Evolutionary conservation across 768 basidiomycete genomes (phyloP), one percentile per base, ranked within the genome.

Genomic region (Dictyophora rubrovolvata): DNA sequence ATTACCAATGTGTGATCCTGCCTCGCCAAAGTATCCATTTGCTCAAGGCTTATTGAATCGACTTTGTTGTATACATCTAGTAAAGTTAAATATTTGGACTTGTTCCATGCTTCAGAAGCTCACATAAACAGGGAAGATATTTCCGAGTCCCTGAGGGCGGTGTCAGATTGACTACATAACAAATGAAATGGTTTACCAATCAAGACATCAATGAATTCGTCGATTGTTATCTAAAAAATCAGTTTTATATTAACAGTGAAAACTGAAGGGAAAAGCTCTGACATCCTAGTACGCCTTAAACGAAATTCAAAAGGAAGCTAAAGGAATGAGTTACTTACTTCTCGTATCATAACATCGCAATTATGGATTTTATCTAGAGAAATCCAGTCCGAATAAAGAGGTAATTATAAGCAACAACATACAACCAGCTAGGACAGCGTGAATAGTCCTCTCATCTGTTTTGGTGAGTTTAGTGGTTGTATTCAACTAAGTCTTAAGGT

Each of bases 131-230:
- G 17, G 91, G 92, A 1, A 96, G 80, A 66, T 98, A 98, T 78
- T 97, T 97, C 65, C 95, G 81, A 7, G 88, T 94, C 20, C 89
- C 89, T 89, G 63, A 42, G 10, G 42, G 22, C 12, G 14, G 20
- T 14, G 53, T 17, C 34, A 56, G 21, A 33, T 20, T 1, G 17
- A 56, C n/a, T n/a, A 17, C 18, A 17, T 47, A 16, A 21, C 42
- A 18, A 36, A 52, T 52, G 17, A 48, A 57, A 21, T 51, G 12
- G 57, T 67, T 36, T 65, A 84, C 93, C 96, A 54, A 99, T 89
- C 21, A 99, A 78, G n/a, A 97, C 91, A 68, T 99, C 96, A 63
- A 99, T 95, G 67, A 99, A 96, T 69, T 98, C 92, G 69, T 97
- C 95, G 4, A 86, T 88, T 8, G 90, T 89, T 60, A 96, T 93